Evolutionary conservation across 1,284 basidiomycete genomes (phyloP), one percentile per base, ranked within the genome.

Genomic region (Ceratorhiza oryzae-sativae): DNA sequence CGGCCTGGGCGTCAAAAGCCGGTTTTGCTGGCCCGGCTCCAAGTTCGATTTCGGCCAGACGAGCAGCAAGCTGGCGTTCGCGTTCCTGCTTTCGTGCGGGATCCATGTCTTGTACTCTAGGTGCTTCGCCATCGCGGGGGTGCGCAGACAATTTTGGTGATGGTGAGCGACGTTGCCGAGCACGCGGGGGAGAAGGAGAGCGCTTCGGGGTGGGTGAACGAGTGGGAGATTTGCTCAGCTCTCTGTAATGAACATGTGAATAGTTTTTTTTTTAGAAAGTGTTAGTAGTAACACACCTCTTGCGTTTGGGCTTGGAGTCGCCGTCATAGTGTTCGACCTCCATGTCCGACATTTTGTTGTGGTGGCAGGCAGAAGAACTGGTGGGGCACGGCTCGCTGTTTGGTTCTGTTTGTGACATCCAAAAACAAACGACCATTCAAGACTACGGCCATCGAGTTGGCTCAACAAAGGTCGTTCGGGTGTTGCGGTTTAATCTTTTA

Each of bases 21-120:
- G 77, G 77, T 76, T 83, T 84, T 71, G 82, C 83, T 75, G 85
- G 86, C 18, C 79, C 79, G 72, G 86, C 86, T 78, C 88, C 86
- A 73, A 94, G 86, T 77, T 94, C 90, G 77, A 86, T 85, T 23
- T 90, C 89, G 4, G 90, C 90, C 73, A 91, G 83, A 49, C 88
- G 86, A 23, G 89, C 86, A 15, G 90, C 88, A 32, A 92, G 85
- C 77, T 93, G 90, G 30, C 87, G 86, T 78, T 95, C 92, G 62
- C 93, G 87, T 78, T 94, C 88, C 0, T 87, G 86, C 41, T 88
- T 85, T 49, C 92, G 88, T 9, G 86, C 83, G 2, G 92, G 92
- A 79, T 95, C 92, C n/a, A 86, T 87, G 80, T 94, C 93, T 27
- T 81, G 80, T 10, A 94, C 87, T 76, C 84, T 86, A 12, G 89